Base-by-base conservation (phyloP, 192 early-diverging fungal species). In the Coemansia sp. region DNA sequence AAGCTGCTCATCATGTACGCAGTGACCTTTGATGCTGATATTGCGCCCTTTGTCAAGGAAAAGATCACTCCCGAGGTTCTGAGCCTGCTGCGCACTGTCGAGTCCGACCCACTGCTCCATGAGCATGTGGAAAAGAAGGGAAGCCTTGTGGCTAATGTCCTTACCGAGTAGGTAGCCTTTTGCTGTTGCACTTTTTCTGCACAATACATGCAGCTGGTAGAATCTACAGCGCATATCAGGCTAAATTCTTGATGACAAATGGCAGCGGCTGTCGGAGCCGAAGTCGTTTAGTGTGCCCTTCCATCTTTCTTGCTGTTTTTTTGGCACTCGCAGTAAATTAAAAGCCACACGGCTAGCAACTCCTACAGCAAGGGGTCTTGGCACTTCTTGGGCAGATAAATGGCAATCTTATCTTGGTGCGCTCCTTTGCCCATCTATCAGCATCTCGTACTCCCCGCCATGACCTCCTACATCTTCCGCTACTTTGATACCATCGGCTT, bases 21-120 rank as follows among this genome's bases (percentile, higher is more conserved):
- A 5, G 55, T 24, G 6, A 39, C 9, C 8, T 18, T 42, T 38
- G 33, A 66, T 0, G 58, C 63, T 9, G 21, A 55, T 3, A 10
- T 66, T 11, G 45, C 26, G 8, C 16, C 42, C 2, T 1, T 59
- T 9, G 50, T 77, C 2, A 45, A 34, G 45, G 34, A 36, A 18
- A 65, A 67, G 55, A 16, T 71, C 1, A 66, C 77, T 9, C 72
- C 77, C 9, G 65, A 74, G 56, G 34, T 74, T n/a, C 16, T 37
- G 51, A 79, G 70, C 56, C 57, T 73, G 18, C 67, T 74, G 21
- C 53, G 43, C 16, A 43, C 65, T 18, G 68, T 80, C 11, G 72
- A 74, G 43, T 36, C 50, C 21, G 48, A 51, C 48, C 48, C 48
- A 4, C 48, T 51, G 9, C 48, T 51, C 13, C 21, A 23, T 9